Evolutionary conservation across 495 filamentous ascomycete genomes (phyloP), one percentile per base, ranked within the genome.

Genomic region (Usnea hakonensis): DNA sequence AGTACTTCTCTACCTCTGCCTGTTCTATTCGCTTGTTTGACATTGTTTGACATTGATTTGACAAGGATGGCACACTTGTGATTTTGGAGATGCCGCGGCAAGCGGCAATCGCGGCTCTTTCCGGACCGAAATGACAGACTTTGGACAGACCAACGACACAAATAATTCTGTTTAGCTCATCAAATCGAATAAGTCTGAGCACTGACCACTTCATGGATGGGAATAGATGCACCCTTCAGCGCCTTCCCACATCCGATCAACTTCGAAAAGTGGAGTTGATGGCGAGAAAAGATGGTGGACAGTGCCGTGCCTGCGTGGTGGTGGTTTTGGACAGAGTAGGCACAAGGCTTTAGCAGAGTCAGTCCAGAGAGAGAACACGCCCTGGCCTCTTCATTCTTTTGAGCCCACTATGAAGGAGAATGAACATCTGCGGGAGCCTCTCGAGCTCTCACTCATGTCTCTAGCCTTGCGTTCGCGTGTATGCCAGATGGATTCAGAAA

Each of bases 1-100:
- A 98, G 77, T 97, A 98, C 61, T 92, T 90, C 71, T 96, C 91
- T 69, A 98, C 89, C 74, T 98, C 95, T 78, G 89, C 88, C 72
- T 94, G 86, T 69, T 96, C 92, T 74, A 97, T 97, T 68, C 85
- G 85, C 74, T 90, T 88, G 68, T 76, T 77, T 16, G 91, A 85
- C 82, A 90, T 89, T 74, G 76, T 83, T 26, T n/a, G 23, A 32
- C 16, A 6, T 30, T 43, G 28, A 14, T 28, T 44, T 4, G 56
- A 50, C 23, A 30, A 50, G 21, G 9, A 48, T 6, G 8, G 23
- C 21, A 50, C 19, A 14, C 46, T 48, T 10, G 17, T 43, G 44
- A 1, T 10, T 14, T 48, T 28, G 21, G 23, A 14, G 13, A 48
- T 50, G 43, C 43, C 4, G 8, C 19, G 13, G 11, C 43, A 3